These are phyloP conservation scores for Mucor racemosus DNA, from an alignment of 371 early-diverging fungal species.

Conservation along the genomic window DNA sequence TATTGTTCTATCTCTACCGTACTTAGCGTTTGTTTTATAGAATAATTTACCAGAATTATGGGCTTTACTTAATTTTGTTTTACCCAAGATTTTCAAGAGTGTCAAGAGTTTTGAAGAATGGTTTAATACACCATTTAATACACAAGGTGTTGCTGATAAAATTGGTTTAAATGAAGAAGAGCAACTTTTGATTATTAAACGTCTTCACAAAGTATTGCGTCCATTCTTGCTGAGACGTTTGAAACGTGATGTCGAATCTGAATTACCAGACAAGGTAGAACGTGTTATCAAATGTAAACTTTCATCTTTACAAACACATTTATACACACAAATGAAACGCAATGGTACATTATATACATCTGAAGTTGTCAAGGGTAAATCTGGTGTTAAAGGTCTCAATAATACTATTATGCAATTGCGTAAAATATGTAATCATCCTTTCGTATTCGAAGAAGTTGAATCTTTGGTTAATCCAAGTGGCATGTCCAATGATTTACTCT, in stretches of 20 bases:
- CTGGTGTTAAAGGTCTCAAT: conserved; percentile 83
- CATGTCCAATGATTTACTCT: conserved; percentile 65
- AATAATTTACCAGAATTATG: conserved; percentile 99
- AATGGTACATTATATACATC: conserved; percentile 71
- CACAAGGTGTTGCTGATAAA: conserved; percentile 82
- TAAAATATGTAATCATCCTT: conserved; percentile 99
- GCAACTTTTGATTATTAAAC: conserved; percentile 92
- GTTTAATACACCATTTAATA: conserved; percentile 96
- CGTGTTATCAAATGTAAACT: conserved; percentile 93
- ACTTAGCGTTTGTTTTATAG: conserved; percentile 30
- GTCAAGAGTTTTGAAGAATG: conserved; percentile 97
- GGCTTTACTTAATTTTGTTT: conserved; percentile 97
- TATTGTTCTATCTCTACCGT: not conserved
- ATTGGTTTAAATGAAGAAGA: conserved; percentile 97
- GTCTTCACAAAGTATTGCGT: conserved; percentile 94
- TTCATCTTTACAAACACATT: conserved; percentile 83
- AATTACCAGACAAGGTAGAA: conserved; percentile 99
- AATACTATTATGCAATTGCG: conserved; percentile 99
- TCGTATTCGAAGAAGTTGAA: conserved; percentile 97
- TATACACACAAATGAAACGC: conserved; percentile 80
- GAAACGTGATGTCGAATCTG: conserved; percentile 99
- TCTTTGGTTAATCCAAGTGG: conserved; percentile 69
- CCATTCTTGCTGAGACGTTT: conserved; percentile 97
- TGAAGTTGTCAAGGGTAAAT: conserved; percentile 50
- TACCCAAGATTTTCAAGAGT: conserved; percentile 95